These are phyloP conservation scores for Raphanus hybrid DNA, from an alignment of 441 rosid species.

Conservation along the genomic window DNA sequence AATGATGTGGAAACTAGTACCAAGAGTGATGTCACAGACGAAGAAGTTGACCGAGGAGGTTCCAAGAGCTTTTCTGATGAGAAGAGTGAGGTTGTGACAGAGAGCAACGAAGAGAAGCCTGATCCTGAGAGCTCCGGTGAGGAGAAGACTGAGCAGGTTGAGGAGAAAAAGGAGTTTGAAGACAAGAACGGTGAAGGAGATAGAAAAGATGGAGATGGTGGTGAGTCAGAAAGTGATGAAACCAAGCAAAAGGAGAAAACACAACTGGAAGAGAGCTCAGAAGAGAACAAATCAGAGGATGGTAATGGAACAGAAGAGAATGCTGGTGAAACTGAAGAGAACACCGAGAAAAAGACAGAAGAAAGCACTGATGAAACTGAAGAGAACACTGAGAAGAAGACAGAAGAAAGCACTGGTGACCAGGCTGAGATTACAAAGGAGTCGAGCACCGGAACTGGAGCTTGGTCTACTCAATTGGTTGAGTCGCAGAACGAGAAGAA, in stretches of 20 bases:
- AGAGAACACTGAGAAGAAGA: too few species aligned
- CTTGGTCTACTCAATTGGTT: constrained; percentile 52
- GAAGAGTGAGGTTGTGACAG: constrained; percentile 35
- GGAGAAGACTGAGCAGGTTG: constrained; percentile 44
- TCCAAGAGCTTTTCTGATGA: constrained; percentile 32
- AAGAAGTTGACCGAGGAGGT: constrained; percentile 24
- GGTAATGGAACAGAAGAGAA: too few species aligned
- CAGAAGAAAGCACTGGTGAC: constrained; percentile 12
- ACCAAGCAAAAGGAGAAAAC: too few species aligned
- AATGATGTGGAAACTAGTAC: constrained; percentile 32
- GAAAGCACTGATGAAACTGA: too few species aligned
- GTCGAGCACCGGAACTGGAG: constrained; percentile 44
- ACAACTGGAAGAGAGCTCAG: too few species aligned
- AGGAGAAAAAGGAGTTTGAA: constrained; percentile 30
- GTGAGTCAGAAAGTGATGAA: too few species aligned
- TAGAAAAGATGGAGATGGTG: too few species aligned
- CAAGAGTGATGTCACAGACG: too few species aligned
- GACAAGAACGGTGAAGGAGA: constrained; percentile 8
- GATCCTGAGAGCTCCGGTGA: constrained; percentile 40
- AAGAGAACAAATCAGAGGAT: too few species aligned
- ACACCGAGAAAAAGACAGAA: too few species aligned
- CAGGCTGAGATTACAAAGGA: constrained; percentile 48
- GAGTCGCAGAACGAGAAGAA: constrained; percentile 58
- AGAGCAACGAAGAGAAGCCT: constrained; percentile 40
- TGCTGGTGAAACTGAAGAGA: too few species aligned